These are phyloP conservation scores for Chytriomyces sp. DNA, from an alignment of 192 early-diverging fungal species.

Conservation along the genomic window DNA sequence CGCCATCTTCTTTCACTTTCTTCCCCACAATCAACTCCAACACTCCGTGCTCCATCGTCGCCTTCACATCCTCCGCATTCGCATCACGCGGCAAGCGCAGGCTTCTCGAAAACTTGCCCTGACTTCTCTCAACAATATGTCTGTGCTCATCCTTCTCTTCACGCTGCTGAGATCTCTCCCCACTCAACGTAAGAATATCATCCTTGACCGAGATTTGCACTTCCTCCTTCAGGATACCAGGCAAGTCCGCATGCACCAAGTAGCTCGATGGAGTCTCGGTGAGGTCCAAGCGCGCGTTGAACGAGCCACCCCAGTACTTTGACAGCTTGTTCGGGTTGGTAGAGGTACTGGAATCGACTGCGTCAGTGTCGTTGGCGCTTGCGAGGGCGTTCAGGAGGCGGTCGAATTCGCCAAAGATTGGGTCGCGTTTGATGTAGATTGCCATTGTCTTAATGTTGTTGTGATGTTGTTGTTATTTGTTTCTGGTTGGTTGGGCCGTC, in stretches of 20 bases:
- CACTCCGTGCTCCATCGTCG: constrained; percentile 63
- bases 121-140: constrained; percentile 57
- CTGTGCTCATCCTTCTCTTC: constrained; percentile 47
- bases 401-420: constrained; percentile 17
- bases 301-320: constrained; percentile 5
- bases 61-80: constrained; percentile 52
- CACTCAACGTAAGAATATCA: constrained; percentile 52
- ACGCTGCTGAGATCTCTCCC: constrained; percentile 42
- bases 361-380: not conserved
- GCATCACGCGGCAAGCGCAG: constrained; percentile 56
- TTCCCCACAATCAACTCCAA: constrained; percentile 57
- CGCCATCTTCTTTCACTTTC: constrained; percentile 31
- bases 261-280: constrained; percentile 56
- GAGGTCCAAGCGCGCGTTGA: constrained; percentile 47
- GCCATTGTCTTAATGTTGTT: no score
- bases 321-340: not conserved
- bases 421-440: constrained; percentile 19
- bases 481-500: no score
- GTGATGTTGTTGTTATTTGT: no score
- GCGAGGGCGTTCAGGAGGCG: constrained; percentile 7
- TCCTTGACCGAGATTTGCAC: constrained; percentile 57
- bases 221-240: constrained; percentile 62
- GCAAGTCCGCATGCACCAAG: constrained; percentile 58
- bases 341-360: not conserved
- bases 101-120: constrained; percentile 54